Evolutionary conservation across 306 rosid genomes (phyloP), one percentile per base, ranked within the genome.

Genomic region (Cicer judaicum): DNA sequence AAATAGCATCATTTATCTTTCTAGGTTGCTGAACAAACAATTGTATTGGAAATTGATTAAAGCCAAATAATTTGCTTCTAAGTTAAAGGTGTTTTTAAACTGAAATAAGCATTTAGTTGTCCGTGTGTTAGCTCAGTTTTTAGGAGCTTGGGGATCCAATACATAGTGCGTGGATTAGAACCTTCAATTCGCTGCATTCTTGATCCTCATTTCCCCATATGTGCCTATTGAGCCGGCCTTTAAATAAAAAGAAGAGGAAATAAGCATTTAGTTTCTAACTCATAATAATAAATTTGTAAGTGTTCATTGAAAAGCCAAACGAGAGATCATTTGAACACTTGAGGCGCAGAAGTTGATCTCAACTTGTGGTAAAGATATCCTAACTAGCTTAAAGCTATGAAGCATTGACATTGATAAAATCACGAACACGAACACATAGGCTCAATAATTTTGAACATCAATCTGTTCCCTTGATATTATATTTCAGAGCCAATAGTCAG

Each of bases 1-100:
- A 19, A 41, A 46, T 48, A 59, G 56, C 54, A 67, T 68, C 46
- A 3, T 47, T 29, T 70, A 47, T 53, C 13, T 59, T 75, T 68
- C 48, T 41, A 8, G 78, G 39, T 72, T 43, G 19, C 66, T 36
- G 29, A 21, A 61, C 72, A 34, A 13, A 7, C 9, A 34, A 63
- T 40, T 53, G 39, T 38, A 14, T 8, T 62, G 55, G 39, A 68
- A 64, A 44, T 12, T 65, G 66, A 24, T 57, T 12, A 69, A 24
- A 4, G 49, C 10, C 7, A 12, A 7, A 34, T 57, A 36, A 60
- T 7, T 60, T 34, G 66, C 15, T 60, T 60, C 44, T 7, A 60
- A 60, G 14, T 29, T 21, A 59, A 5, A 24, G 64, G 64, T 24
- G 16, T 38, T 60, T 36, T 24, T 19, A 12, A 10, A 21, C 6